phyloP scores from a whole-genome alignment of 257 asterid genomes.

The Lycium ferocissimum region DNA sequence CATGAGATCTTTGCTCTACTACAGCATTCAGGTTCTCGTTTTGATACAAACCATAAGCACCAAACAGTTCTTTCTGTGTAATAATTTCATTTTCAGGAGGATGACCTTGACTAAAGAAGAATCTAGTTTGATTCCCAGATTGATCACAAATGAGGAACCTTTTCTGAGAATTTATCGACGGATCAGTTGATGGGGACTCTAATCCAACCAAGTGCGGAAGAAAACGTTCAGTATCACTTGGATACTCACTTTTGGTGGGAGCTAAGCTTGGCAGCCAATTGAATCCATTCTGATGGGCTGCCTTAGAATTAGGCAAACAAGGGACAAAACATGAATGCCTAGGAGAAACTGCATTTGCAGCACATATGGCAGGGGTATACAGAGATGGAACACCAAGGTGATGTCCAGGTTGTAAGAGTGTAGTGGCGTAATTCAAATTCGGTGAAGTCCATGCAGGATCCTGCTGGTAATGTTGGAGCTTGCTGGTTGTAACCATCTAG shows the following conservation, averaged over 20 bases:
- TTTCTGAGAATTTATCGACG: conserved; percentile 46
- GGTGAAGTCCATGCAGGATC: conserved; percentile 53
- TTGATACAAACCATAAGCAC: conserved; percentile 31
- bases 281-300: conserved; percentile 40
- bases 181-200: conserved; percentile 40
- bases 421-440: conserved; percentile 44
- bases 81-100: conserved; percentile 39
- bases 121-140: conserved; percentile 63
- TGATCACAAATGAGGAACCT: conserved; percentile 73
- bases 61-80: conserved; percentile 40
- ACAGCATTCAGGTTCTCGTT: conserved; percentile 35
- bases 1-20: conserved; percentile 36
- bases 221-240: conserved; percentile 37
- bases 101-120: conserved; percentile 54
- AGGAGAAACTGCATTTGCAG: conserved; percentile 44
- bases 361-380: conserved; percentile 36
- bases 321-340: conserved; percentile 39
- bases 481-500: conserved; percentile 62
- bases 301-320: conserved; percentile 40
- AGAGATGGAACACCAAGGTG: conserved; percentile 46
- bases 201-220: conserved; percentile 40
- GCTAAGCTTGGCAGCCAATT: conserved; percentile 40
- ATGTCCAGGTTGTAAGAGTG: conserved; percentile 49
- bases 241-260: conserved; percentile 39
- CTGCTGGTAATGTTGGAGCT: conserved; percentile 52